Percentiles rank a stretch among this genome's conserved stretches.
Conservation (phyloP, 768 basidiomycete genomes). For the Kwoniella newhampshirensis region DNA sequence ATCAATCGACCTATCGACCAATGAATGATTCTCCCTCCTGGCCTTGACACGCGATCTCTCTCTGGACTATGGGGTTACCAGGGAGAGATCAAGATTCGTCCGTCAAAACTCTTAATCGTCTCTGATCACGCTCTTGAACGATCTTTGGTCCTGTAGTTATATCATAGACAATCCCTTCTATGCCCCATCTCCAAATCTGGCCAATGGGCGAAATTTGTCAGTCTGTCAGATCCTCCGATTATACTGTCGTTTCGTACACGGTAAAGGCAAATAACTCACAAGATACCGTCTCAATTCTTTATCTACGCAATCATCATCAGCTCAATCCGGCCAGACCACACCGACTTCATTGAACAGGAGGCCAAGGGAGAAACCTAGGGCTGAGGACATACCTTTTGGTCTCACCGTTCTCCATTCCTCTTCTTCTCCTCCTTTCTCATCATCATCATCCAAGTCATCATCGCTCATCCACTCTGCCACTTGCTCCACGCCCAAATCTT, state of each 20-base stretch:
- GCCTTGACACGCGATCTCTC: too few relatives aligned
- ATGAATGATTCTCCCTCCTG: too few relatives aligned
- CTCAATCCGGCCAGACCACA: background rate
- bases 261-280: too few relatives aligned
- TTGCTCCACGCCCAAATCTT: slow-evolving; percentile 10
- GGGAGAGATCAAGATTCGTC: too few relatives aligned
- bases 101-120: slow-evolving; percentile 9
- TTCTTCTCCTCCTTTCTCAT: slow-evolving; percentile 33
- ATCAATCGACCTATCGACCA: too few relatives aligned
- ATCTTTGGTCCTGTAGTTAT: slow-evolving; percentile 34
- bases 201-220: background rate
- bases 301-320: slow-evolving; percentile 54
- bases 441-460: slow-evolving; percentile 32
- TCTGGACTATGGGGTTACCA: too few relatives aligned
- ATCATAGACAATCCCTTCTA: slow-evolving; percentile 55
- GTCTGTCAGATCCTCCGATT: background rate
- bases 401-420: slow-evolving; percentile 66
- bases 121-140: slow-evolving; percentile 20
- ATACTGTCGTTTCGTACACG: too few relatives aligned
- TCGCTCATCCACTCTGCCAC: slow-evolving; percentile 42
- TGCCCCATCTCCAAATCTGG: slow-evolving; percentile 75
- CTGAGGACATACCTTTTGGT: slow-evolving; percentile 53
- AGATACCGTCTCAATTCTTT: slow-evolving; percentile 70
- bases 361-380: background rate
- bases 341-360: background rate